Conservation (phyloP, 2,329 filamentous ascomycete species). For the Beauveria australis region DNA sequence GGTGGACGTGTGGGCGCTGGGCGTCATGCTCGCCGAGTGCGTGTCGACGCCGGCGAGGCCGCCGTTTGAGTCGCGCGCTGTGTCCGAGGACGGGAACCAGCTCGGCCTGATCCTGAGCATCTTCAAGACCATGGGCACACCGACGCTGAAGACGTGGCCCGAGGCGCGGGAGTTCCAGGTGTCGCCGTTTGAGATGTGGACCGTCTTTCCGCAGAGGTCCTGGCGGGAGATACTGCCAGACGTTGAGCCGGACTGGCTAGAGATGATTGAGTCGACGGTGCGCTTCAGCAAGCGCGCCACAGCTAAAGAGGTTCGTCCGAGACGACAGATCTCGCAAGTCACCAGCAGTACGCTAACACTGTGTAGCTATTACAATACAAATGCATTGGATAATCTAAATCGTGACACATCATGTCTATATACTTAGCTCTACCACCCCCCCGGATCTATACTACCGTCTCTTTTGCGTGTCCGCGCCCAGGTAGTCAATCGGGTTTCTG, state of each 20-base stretch:
- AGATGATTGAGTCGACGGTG: constrained; percentile 61
- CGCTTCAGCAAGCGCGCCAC: constrained; percentile 62
- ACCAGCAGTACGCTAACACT: background rate
- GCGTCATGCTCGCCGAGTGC: constrained; percentile 75
- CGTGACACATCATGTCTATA: constrained; percentile 13
- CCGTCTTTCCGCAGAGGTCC: constrained; percentile 54
- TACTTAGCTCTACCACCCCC: constrained; percentile 13
- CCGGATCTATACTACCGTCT: constrained; percentile 21
- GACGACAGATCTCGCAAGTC: background rate
- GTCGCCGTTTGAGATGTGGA: constrained; percentile 87
- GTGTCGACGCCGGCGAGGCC: constrained; percentile 46
- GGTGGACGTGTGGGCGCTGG: constrained; percentile 85
- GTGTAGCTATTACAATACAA: background rate
- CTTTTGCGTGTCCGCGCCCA: constrained; percentile 33
- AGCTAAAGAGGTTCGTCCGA: constrained; percentile 39
- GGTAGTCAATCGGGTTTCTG: constrained; percentile 71
- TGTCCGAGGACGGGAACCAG: constrained; percentile 77
- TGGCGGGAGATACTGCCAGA: constrained; percentile 66
- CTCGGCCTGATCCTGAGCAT: constrained; percentile 85
- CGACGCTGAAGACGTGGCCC: constrained; percentile 73
- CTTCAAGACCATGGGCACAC: constrained; percentile 85
- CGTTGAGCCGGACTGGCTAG: constrained; percentile 48
- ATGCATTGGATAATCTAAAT: constrained; percentile 4
- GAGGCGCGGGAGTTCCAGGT: constrained; percentile 59
- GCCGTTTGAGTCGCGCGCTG: constrained; percentile 71